Evolutionary conservation across 2,329 filamentous ascomycete species (phyloP).

Genomic region (Leptographium wingfieldii): DNA sequence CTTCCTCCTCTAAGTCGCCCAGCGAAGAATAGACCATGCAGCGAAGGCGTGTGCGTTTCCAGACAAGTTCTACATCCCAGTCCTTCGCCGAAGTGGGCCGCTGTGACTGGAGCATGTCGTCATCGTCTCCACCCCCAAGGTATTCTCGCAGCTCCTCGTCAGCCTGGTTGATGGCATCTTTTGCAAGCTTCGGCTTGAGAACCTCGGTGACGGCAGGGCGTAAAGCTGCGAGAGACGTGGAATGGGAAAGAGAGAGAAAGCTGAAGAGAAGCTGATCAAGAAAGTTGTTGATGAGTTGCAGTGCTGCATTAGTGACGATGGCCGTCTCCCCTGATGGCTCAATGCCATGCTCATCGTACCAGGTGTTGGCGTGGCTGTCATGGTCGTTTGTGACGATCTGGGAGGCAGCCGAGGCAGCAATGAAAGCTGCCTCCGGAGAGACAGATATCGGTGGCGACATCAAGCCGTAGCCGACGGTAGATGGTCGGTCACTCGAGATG

Average conservation of each 20-base stretch:
- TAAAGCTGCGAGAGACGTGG: conserved; percentile 61
- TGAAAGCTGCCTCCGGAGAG: conserved; percentile 72
- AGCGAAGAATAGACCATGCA: conserved; percentile 98
- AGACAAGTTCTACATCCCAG: conserved; percentile 86
- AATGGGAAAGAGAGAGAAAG: conserved; percentile 68
- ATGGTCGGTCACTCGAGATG: conserved; percentile 59
- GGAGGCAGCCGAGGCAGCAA: conserved; percentile 75
- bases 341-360: conserved; percentile 56
- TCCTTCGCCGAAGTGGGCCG: conserved; percentile 39
- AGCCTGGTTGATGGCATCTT: conserved; percentile 35
- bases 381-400: conserved; percentile 87
- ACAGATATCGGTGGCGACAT: conserved; percentile 55
- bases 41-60: conserved; percentile 83
- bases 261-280: conserved; percentile 89
- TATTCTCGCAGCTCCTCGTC: conserved; percentile 59
- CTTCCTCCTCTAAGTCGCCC: conserved; percentile 94
- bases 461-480: conserved; percentile 43
- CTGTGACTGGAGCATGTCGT: conserved; percentile 49
- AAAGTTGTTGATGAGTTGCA: conserved; percentile 78
- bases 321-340: conserved; percentile 56
- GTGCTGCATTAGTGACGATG: conserved; percentile 57
- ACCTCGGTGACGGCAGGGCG: conserved; percentile 77
- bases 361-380: conserved; percentile 57
- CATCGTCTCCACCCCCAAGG: conserved; percentile 64
- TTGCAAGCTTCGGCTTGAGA: conserved; percentile 78